phyloP scores from a whole-genome alignment of 2,329 filamentous ascomycete species.

The Fusarium oxysporum region DNA sequence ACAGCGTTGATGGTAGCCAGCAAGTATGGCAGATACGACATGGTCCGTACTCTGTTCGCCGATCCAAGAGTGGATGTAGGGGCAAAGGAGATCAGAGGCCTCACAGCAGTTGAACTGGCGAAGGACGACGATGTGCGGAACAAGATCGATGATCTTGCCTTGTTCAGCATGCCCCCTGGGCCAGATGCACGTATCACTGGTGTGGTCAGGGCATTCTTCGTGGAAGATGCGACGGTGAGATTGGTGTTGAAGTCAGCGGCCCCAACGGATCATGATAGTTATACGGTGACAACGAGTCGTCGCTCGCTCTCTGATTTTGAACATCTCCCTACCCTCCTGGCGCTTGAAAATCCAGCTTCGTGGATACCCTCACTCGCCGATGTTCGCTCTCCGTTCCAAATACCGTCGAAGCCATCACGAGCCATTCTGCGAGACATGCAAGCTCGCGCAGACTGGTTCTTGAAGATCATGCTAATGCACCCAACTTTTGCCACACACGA shows the following conservation, averaged over 20 bases:
- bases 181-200: conserved; percentile 87
- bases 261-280: conserved; percentile 82
- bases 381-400: conserved; percentile 88
- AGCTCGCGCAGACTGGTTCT: conserved; percentile 84
- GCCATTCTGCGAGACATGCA: conserved; percentile 90
- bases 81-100: conserved; percentile 84
- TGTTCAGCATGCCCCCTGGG: conserved; percentile 80
- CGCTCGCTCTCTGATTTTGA: conserved; percentile 91
- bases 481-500: conserved; percentile 96
- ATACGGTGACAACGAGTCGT: conserved; percentile 94
- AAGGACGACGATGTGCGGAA: conserved; percentile 99
- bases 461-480: conserved; percentile 87
- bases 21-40: conserved; percentile 95
- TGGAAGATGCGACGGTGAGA: conserved; percentile 93
- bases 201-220: conserved; percentile 94
- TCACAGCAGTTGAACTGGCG: conserved; percentile 94
- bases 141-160: conserved; percentile 90
- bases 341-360: conserved; percentile 91
- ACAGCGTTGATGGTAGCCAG: conserved; percentile 98
- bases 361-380: conserved; percentile 87
- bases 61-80: conserved; percentile 89
- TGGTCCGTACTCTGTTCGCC: conserved; percentile 87
- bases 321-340: conserved; percentile 84
- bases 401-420: conserved; percentile 90
- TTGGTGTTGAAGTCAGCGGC: conserved; percentile 95